Evolutionary conservation across 306 rosid species (phyloP).

Genomic region (Fagus crenata): DNA sequence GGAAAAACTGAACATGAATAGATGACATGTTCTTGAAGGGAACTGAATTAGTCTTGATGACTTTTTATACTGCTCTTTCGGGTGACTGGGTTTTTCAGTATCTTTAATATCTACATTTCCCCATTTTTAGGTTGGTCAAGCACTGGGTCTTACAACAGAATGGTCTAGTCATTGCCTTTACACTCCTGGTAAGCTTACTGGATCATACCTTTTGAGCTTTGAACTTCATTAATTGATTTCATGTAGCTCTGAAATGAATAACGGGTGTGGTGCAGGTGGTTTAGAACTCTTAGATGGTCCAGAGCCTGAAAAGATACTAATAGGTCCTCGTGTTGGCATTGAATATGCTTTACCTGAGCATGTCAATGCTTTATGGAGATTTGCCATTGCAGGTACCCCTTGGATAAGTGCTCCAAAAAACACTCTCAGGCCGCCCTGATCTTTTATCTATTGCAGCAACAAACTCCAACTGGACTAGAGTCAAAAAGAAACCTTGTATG

Average conservation of each 20-base stretch:
- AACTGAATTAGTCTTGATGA: neutral
- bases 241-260: conserved; percentile 15
- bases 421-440: conserved; percentile 55
- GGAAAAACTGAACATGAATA: neutral
- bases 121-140: conserved; percentile 74
- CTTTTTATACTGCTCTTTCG: neutral
- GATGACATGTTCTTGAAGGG: neutral
- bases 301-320: conserved; percentile 62
- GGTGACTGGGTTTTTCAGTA: neutral
- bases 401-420: conserved; percentile 96
- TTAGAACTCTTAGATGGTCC: conserved; percentile 87
- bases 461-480: neutral
- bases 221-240: conserved; percentile 14
- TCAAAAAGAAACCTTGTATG: neutral
- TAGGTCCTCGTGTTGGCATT: conserved; percentile 91
- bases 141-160: conserved; percentile 84
- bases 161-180: conserved; percentile 90
- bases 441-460: conserved; percentile 1
- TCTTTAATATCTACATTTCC: conserved; percentile 14
- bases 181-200: conserved; percentile 56
- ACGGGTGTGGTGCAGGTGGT: conserved; percentile 53
- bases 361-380: conserved; percentile 83
- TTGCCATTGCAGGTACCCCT: conserved; percentile 80
- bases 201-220: neutral
- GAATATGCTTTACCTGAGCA: conserved; percentile 79